Percentiles rank a stretch among this genome's conserved stretches.
phyloP scores from a whole-genome alignment of 1,139 yeast genomes.

The Saccharomycopsis hybrid region DNA sequence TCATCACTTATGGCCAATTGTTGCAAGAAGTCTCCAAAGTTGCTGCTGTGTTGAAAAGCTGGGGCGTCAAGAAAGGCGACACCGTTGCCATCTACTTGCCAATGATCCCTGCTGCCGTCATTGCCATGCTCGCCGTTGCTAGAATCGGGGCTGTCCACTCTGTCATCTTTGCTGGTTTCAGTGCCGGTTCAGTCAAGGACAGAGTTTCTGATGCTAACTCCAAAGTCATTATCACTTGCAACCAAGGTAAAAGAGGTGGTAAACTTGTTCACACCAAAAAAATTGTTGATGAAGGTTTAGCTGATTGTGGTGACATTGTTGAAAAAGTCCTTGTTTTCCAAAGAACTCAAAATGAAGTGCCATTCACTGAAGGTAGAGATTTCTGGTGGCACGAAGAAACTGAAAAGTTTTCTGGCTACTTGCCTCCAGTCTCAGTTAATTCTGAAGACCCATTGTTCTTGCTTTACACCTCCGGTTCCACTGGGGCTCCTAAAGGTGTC shows the following conservation, averaged over 20 bases:
- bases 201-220: conserved; percentile 86
- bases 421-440: conserved; percentile 82
- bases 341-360: conserved; percentile 71
- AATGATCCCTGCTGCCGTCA: conserved; percentile 93
- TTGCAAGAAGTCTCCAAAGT: conserved; percentile 81
- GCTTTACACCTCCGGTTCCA: conserved; percentile 93
- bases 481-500: conserved; percentile 98
- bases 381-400: conserved; percentile 91
- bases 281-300: conserved; percentile 89
- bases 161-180: conserved; percentile 94
- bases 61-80: conserved; percentile 93
- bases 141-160: conserved; percentile 97
- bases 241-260: conserved; percentile 96
- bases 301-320: conserved; percentile 40
- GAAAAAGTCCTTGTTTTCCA: conserved; percentile 78
- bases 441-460: conserved; percentile 92
- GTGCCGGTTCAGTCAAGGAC: conserved; percentile 88
- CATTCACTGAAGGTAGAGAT: conserved; percentile 80
- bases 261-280: conserved; percentile 84
- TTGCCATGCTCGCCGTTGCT: conserved; percentile 90
- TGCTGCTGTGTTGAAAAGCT: conserved; percentile 76
- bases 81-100: conserved; percentile 96
- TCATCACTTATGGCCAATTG: conserved; percentile 79
- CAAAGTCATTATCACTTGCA: conserved; percentile 88
- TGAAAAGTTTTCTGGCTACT: conserved; percentile 73